Evolutionary conservation across 108 stramenopile genomes (phyloP), one percentile per base, ranked within the genome.

Genomic region (Cylindrotheca fusiformis): DNA sequence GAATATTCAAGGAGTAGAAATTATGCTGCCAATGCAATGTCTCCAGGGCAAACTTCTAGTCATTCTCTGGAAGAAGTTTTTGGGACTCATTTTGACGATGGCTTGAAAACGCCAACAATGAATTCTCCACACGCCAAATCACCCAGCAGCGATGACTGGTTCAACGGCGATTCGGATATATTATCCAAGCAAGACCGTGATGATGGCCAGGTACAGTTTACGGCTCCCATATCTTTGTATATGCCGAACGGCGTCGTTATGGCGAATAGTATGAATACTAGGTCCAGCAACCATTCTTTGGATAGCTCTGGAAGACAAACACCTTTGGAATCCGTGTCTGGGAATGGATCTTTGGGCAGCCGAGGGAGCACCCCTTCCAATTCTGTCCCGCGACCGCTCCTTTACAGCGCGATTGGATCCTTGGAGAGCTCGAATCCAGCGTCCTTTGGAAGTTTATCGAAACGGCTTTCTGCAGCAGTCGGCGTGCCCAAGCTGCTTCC

Each of bases 361-460:
- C 23, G 27, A 12, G 60, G 21, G 10, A 41, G 36, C 14, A 41
- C 36, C 6, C 36, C 36, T 10, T 41, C 36, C 36, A 41, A 41
- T 14, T 41, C 36, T 6, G 10, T 41, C 6, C 36, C 36, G 14
- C 46, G 53, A 48, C 71, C 71, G 0, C 27, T 72, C 27, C 22
- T 72, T 2, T 90, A 90, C 47, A 86, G 85, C 59, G 88, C 88
- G 31, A 85, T 90, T 61, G 85, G 81, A 32, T 83, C 81, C 23
- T 52, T 90, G 22, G 88, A 90, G 71, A 74, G 61, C 21, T 62
- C 69, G 23, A 83, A 79, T 54, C 55, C 62, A 23, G 68, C 67
- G 10, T 81, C 80, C 45, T 67, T 79, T 53, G 63, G 74, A 55
- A 27, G 73, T 72, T 64, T 79, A 63, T 41, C 66, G 54, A 63